These are phyloP conservation scores for Lanmaoa rubissima DNA, from an alignment of 768 basidiomycete genomes.

Conservation along the genomic window DNA sequence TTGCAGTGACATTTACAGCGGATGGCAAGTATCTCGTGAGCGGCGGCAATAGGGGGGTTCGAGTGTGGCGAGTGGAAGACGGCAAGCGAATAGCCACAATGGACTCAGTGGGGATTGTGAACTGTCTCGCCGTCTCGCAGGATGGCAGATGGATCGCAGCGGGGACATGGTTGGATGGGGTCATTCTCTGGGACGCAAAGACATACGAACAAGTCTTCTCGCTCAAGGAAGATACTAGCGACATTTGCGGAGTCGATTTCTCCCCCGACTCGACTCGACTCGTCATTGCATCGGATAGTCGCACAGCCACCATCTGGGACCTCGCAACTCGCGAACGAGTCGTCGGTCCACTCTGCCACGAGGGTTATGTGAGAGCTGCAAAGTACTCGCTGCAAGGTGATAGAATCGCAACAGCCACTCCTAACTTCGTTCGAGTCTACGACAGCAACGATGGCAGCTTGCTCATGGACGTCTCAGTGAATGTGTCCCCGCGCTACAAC, in stretches of 20 bases:
- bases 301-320: not conserved
- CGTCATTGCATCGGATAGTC: not conserved
- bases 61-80: constrained; percentile 2
- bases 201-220: not conserved
- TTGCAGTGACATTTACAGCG: not conserved
- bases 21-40: not conserved
- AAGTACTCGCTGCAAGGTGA: constrained; percentile 2
- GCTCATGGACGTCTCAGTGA: not conserved
- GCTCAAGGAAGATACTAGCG: not conserved
- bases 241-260: not conserved
- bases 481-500: not conserved
- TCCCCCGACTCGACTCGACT: constrained; percentile 2
- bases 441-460: not conserved
- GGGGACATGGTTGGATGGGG: not conserved
- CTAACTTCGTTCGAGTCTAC: not conserved
- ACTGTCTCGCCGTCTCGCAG: constrained; percentile 1
- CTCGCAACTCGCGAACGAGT: not conserved
- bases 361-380: not conserved
- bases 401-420: not conserved
- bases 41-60: not conserved
- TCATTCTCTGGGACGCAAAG: not conserved
- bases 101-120: not conserved
- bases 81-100: not conserved
- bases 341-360: not conserved
- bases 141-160: constrained; percentile 2